Evolutionary conservation across 768 basidiomycete genomes (phyloP).

Genomic region (Amylocystis lapponica): DNA sequence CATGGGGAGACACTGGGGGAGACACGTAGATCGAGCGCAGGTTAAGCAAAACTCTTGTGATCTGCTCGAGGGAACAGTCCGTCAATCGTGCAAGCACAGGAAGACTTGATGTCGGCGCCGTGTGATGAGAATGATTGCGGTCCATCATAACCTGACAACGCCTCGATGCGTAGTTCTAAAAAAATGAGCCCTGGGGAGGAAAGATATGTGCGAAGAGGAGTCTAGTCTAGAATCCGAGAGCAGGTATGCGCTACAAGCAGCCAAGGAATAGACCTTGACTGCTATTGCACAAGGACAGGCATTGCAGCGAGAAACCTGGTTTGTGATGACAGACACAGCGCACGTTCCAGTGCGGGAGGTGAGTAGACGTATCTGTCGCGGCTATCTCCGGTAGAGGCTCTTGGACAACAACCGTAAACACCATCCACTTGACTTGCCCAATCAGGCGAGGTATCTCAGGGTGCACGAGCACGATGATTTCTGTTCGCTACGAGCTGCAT

Average conservation of each 20-base stretch:
- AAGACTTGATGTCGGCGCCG: constrained; percentile 47
- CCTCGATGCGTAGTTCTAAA: no score
- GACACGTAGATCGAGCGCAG: constrained; percentile 52
- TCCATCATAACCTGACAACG: no score
- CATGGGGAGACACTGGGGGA: constrained; percentile 23
- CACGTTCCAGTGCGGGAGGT: constrained; percentile 6
- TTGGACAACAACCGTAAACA: constrained; percentile 9
- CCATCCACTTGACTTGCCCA: neutral
- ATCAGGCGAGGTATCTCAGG: neutral
- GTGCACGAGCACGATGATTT: constrained; percentile 18
- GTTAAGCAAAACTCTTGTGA: constrained; percentile 37
- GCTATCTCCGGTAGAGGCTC: constrained; percentile 15
- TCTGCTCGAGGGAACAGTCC: constrained; percentile 27
- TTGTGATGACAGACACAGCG: neutral
- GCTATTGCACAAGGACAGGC: constrained; percentile 49
- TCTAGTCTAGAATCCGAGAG: no score
- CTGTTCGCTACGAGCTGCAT: constrained; percentile 38
- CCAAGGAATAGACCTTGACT: no score
- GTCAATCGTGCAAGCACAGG: constrained; percentile 46
- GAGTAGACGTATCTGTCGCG: constrained; percentile 10
- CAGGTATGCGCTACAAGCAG: neutral
- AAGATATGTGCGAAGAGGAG: no score
- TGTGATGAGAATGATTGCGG: neutral
- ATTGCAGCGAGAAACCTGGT: constrained; percentile 27
- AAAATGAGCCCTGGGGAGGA: no score